These are phyloP conservation scores for Pleurotus tuoliensis DNA, from an alignment of 768 basidiomycete genomes.

Conservation along the genomic window DNA sequence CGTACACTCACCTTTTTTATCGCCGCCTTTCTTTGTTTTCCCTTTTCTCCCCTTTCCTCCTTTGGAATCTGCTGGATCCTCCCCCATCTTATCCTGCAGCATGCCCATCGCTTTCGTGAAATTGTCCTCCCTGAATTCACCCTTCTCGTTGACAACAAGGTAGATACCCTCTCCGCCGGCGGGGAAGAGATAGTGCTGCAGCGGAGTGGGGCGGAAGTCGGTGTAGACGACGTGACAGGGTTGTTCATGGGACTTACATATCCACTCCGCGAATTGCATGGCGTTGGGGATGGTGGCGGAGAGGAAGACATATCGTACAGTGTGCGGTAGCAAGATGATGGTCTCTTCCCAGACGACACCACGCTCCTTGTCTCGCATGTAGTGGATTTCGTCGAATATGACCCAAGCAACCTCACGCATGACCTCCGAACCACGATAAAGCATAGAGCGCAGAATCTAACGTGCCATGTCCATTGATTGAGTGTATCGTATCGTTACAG, in stretches of 20 bases:
- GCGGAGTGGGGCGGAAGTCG: constrained; percentile 95
- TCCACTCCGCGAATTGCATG: constrained; percentile 99
- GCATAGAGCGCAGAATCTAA: constrained; percentile 96
- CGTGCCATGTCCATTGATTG: no score
- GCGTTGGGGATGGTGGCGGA: constrained; percentile 99
- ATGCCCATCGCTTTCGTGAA: constrained; percentile 98
- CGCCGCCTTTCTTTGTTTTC: constrained; percentile 90
- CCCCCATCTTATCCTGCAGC: constrained; percentile 77
- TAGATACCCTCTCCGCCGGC: constrained; percentile 96
- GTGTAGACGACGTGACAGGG: constrained; percentile 99
- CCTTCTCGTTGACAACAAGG: constrained; percentile 97
- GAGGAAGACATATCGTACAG: constrained; percentile 95
- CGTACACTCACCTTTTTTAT: constrained; percentile 69
- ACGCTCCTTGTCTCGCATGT: constrained; percentile 99
- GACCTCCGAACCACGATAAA: constrained; percentile 97
- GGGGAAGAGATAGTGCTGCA: constrained; percentile 98
- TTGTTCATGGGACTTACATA: constrained; percentile 94
- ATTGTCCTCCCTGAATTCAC: constrained; percentile 95
- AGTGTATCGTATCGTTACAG: no score
- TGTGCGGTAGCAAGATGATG: constrained; percentile 94
- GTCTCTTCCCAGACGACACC: constrained; percentile 99
- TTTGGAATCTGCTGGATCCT: constrained; percentile 87
- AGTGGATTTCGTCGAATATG: constrained; percentile 98
- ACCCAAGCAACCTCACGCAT: constrained; percentile 99
- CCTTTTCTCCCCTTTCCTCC: constrained; percentile 88